Conservation (phyloP, 2,329 filamentous ascomycete genomes). For the Penicillium carneum region DNA sequence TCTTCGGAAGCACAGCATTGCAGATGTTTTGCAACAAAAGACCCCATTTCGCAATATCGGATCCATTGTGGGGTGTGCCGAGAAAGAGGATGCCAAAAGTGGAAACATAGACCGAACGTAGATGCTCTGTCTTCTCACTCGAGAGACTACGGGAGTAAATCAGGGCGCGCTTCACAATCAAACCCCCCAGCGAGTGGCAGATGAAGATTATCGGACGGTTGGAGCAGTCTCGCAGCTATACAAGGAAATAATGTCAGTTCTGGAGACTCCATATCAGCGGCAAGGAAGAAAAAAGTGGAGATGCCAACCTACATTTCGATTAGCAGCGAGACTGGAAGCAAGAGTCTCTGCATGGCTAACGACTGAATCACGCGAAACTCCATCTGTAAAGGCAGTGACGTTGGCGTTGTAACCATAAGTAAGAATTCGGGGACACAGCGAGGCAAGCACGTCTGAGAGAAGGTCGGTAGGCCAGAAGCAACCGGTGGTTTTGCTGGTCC, state of each 20-base stretch:
- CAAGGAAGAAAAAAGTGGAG: background rate
- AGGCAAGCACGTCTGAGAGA: conserved; percentile 66
- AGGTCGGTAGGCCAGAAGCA: conserved; percentile 75
- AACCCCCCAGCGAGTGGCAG: conserved; percentile 75
- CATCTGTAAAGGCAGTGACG: conserved; percentile 59
- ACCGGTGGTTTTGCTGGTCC: conserved; percentile 58
- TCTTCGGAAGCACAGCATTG: conserved; percentile 68
- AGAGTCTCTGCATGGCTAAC: conserved; percentile 75
- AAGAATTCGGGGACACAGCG: conserved; percentile 68
- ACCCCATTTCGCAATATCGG: conserved; percentile 73
- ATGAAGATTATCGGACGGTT: conserved; percentile 77
- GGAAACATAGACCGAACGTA: conserved; percentile 73
- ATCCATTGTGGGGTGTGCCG: conserved; percentile 76
- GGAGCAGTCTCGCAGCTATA: conserved; percentile 56
- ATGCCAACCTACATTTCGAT: conserved; percentile 59
- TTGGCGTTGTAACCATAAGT: conserved; percentile 80
- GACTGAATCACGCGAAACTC: conserved; percentile 70
- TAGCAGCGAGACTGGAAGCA: conserved; percentile 67
- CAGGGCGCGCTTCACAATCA: conserved; percentile 73
- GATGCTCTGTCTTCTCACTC: conserved; percentile 67
- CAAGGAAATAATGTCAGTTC: conserved; percentile 3
- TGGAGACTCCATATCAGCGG: background rate
- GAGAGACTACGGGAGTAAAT: conserved; percentile 70
- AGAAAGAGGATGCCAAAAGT: conserved; percentile 80
- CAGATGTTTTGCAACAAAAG: conserved; percentile 72